Evolutionary conservation across 495 filamentous ascomycete species (phyloP).

Genomic region (Extremus antarcticus): DNA sequence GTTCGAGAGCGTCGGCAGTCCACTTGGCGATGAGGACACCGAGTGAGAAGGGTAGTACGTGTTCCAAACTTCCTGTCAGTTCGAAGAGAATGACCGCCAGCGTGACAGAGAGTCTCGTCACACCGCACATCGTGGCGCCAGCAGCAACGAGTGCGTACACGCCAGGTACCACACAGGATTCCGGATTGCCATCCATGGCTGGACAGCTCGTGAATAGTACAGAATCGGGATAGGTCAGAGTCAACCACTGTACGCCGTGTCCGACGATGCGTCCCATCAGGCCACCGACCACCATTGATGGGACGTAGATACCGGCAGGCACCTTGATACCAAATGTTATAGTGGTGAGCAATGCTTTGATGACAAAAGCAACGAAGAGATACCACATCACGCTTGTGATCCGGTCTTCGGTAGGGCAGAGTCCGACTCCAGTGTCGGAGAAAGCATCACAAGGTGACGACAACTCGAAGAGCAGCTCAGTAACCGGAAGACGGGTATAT

Average conservation of each 20-base stretch:
- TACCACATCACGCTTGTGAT: conserved; percentile 61
- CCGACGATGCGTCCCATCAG: conserved; percentile 83
- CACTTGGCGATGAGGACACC: conserved; percentile 90
- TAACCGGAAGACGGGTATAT: conserved; percentile 78
- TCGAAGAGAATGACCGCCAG: conserved; percentile 94
- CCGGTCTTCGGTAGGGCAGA: conserved; percentile 67
- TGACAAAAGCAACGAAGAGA: conserved; percentile 67
- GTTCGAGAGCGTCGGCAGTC: conserved; percentile 94
- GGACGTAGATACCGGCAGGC: conserved; percentile 92
- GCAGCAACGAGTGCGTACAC: conserved; percentile 93
- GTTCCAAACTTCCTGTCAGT: conserved; percentile 84
- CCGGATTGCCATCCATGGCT: conserved; percentile 48
- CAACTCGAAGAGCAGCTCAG: conserved; percentile 81
- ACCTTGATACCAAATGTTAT: conserved; percentile 93
- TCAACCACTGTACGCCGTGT: conserved; percentile 74
- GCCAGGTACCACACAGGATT: conserved; percentile 84
- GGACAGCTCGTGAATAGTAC: conserved; percentile 65
- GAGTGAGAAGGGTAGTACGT: conserved; percentile 89
- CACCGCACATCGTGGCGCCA: conserved; percentile 95
- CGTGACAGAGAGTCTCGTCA: conserved; percentile 87
- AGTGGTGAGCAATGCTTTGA: conserved; percentile 79
- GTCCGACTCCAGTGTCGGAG: conserved; percentile 44
- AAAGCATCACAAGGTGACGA: conserved; percentile 74
- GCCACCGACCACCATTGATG: conserved; percentile 96
- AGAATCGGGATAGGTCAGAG: conserved; percentile 58